These are phyloP conservation scores for Corymbia calophylla DNA, from an alignment of 441 rosid genomes.

Conservation along the genomic window DNA sequence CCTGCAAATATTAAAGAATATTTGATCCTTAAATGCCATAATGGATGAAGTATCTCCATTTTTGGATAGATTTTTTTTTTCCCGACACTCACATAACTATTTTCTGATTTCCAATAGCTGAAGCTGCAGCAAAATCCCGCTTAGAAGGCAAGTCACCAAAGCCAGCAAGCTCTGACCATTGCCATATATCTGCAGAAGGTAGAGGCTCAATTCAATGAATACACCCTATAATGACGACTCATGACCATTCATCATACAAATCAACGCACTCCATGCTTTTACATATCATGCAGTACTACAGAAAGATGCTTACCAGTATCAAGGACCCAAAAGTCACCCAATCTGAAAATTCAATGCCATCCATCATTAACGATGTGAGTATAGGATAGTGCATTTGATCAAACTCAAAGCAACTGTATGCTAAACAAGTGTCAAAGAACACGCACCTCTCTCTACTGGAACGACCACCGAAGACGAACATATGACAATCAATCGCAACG, in stretches of 20 bases:
- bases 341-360: constrained; percentile 39
- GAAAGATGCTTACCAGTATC: constrained; percentile 69
- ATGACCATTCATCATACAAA: background rate
- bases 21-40: background rate
- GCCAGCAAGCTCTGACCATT: constrained; percentile 95
- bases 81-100: constrained; percentile 65
- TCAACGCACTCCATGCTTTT: background rate
- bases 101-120: constrained; percentile 82
- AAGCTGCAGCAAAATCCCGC: constrained; percentile 89
- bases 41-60: background rate
- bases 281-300: background rate
- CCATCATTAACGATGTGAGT: background rate
- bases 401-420: background rate
- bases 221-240: background rate
- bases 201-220: constrained; percentile 1
- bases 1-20: constrained; percentile 39
- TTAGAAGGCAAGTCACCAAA: constrained; percentile 95
- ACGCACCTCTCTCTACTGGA: constrained; percentile 65
- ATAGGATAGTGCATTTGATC: background rate
- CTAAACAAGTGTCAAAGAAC: background rate
- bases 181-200: constrained; percentile 83
- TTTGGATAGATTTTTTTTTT: background rate
- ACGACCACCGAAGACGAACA: constrained; percentile 97
- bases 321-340: constrained; percentile 97
- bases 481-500: constrained; percentile 84